A percentile compares a stretch with the other conserved stretches of the same genome.
Conservation (phyloP, 1,284 basidiomycete genomes). For the Omphalotus olearius region DNA sequence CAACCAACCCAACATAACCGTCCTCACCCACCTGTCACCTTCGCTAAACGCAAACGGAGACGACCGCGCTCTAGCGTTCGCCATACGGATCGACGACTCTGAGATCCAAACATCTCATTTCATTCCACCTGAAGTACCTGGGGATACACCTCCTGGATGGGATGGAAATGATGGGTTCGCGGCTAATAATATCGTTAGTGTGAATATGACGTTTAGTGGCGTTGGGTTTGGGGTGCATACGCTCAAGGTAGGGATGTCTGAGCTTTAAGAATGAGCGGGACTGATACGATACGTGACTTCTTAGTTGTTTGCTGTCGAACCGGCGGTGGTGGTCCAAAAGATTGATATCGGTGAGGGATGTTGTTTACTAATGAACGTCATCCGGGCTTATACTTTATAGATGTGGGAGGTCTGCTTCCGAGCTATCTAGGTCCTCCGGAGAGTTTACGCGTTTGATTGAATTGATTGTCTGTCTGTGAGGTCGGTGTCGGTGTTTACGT, state of each 20-base stretch:
- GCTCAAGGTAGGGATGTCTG: slow-evolving; percentile 41
- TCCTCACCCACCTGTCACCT: slow-evolving; percentile 53
- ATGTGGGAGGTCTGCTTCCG: slow-evolving; percentile 48
- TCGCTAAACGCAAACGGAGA: slow-evolving; percentile 53
- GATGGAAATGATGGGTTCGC: slow-evolving; percentile 47
- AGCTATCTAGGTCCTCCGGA: slow-evolving; percentile 64
- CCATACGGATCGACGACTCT: slow-evolving; percentile 50
- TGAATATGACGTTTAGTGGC: slow-evolving; percentile 35
- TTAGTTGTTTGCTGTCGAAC: slow-evolving; percentile 56
- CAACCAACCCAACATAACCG: slow-evolving; percentile 37
- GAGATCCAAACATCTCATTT: slow-evolving; percentile 42
- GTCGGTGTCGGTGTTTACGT: too few relatives aligned
- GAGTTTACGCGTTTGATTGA: slow-evolving; percentile 32
- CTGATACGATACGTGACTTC: not conserved
- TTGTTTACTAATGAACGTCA: too few relatives aligned
- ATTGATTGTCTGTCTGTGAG: too few relatives aligned
- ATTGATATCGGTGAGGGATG: slow-evolving; percentile 50
- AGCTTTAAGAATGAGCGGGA: not conserved
- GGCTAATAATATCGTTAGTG: slow-evolving; percentile 44
- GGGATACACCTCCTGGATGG: slow-evolving; percentile 49
- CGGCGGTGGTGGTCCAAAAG: slow-evolving; percentile 58
- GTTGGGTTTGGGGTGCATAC: slow-evolving; percentile 50
- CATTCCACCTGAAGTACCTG: slow-evolving; percentile 45
- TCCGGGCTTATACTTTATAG: too few relatives aligned
- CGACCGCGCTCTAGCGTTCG: slow-evolving; percentile 52